Percentiles rank a stretch among this genome's conserved stretches.
phyloP scores from a whole-genome alignment of 2,329 filamentous ascomycete genomes.

The Hypoxylon sp. region DNA sequence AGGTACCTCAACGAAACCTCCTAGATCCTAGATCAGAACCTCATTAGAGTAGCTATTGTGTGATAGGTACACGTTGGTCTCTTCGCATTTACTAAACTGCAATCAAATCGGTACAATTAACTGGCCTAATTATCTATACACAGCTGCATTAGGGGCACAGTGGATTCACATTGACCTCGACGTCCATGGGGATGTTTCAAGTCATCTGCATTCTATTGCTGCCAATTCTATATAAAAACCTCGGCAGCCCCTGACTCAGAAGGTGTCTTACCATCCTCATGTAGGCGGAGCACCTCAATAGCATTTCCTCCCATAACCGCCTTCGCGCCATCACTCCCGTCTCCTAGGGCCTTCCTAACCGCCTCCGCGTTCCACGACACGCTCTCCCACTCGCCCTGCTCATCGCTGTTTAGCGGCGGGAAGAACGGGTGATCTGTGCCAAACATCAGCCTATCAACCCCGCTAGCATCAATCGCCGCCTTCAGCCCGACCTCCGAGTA shows the following conservation, averaged over 20 bases:
- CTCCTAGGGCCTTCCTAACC: conserved; percentile 51
- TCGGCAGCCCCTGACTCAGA: neutral
- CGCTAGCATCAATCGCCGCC: conserved; percentile 77
- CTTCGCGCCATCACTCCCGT: conserved; percentile 47
- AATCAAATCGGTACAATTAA: no score
- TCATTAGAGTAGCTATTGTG: no score
- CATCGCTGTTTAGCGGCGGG: conserved; percentile 75
- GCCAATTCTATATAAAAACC: neutral
- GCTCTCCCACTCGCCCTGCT: conserved; percentile 77
- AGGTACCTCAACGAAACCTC: no score
- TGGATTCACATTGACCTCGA: neutral
- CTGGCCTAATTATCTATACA: no score
- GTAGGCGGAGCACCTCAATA: conserved; percentile 47
- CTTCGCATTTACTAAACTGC: no score
- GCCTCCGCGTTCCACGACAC: conserved; percentile 68
- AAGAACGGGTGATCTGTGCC: conserved; percentile 90
- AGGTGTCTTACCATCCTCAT: conserved; percentile 41
- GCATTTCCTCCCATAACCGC: conserved; percentile 54
- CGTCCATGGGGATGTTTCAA: no score
- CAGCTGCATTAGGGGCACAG: neutral
- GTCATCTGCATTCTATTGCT: neutral
- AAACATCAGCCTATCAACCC: conserved; percentile 80
- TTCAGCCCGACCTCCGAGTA: conserved; percentile 81
- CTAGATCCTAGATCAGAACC: no score
- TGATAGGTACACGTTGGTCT: no score